Base-by-base conservation (phyloP, 2,329 filamentous ascomycete species). In the Moelleriella libera region DNA sequence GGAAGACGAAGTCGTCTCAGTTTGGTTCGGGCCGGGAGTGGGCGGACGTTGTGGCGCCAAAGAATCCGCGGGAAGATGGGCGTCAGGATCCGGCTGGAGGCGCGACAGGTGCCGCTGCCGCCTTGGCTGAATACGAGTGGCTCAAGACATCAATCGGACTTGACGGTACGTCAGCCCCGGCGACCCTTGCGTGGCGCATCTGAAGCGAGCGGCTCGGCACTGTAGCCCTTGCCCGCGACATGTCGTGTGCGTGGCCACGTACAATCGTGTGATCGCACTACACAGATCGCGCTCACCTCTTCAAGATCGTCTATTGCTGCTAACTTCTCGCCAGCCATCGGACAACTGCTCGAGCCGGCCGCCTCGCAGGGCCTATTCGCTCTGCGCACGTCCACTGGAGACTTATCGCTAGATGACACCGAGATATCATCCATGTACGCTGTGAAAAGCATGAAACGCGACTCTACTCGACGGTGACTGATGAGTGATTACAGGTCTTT, bases 1-100 rank as follows among this genome's bases (percentile, higher is more conserved):
- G 74, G 3, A 77, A 75, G 60, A 72, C 71, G 28, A 75, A 72
- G 52, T 67, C 68, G 2, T 63, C 68, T 1, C 70, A 74, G 51
- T 68, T 77, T 45, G 68, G 67, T 10, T 56, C 63, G 5, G 60
- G 61, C 5, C 48, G 49, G 43, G 74, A 79, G 47, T 68, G 66
- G 65, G 49, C 63, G 1, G 67, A 69, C 28, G 55, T 54, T 5
- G 55, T 59, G 12, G 62, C 64, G n/a, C 69, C 69, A 0, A 67
- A 67, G 58, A 72, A 64, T 45, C 65, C 69, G 4, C 58, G 69
- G 37, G 74, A 66, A 0, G 75, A 78, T 52, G 66, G 67, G 0
- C 73, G 71, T 40, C 66, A 67, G 32, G 53, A 50, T 0, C 51
- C 64, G 0, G 56, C 52, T 0, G 63, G 63, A 1, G 64, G 60